These are phyloP conservation scores for Linnemannia zychae DNA, from an alignment of 192 early-diverging fungal genomes.

Conservation along the genomic window DNA sequence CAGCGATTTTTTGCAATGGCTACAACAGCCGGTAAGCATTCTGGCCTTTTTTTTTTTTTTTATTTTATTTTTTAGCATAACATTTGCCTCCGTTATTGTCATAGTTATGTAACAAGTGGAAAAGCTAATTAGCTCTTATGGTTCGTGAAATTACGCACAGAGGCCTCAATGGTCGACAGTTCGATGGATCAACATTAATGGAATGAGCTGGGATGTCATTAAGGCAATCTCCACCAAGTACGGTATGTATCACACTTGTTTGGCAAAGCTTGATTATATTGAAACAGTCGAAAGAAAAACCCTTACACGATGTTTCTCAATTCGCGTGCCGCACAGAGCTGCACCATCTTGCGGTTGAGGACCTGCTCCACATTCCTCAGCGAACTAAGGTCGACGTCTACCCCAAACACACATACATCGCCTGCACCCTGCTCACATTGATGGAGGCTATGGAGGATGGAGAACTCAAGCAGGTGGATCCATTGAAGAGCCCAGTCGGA, in stretches of 20 bases:
- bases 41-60: not conserved
- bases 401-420: conserved; percentile 45
- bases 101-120: not conserved
- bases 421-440: conserved; percentile 38
- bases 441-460: conserved; percentile 36
- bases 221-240: conserved; percentile 53
- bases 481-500: not conserved
- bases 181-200: conserved; percentile 69
- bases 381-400: conserved; percentile 54
- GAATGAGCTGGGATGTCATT: conserved; percentile 63
- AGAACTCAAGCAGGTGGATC: conserved; percentile 26
- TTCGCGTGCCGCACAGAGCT: conserved; percentile 13
- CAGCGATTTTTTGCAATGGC: conserved; percentile 39
- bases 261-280: not conserved
- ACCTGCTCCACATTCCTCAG: conserved; percentile 46
- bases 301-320: not conserved
- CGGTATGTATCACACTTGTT: conserved; percentile 24
- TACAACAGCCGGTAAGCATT: conserved; percentile 34
- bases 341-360: conserved; percentile 50
- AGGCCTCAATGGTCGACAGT: conserved; percentile 58
- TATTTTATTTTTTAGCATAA: not conserved
- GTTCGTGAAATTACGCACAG: not conserved
- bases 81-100: not conserved
- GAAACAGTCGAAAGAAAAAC: not conserved
- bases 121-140: not conserved